These are phyloP conservation scores for Plasmodium chabaudi DNA, from an alignment of 169 alveolate species.

Conservation along the genomic window DNA sequence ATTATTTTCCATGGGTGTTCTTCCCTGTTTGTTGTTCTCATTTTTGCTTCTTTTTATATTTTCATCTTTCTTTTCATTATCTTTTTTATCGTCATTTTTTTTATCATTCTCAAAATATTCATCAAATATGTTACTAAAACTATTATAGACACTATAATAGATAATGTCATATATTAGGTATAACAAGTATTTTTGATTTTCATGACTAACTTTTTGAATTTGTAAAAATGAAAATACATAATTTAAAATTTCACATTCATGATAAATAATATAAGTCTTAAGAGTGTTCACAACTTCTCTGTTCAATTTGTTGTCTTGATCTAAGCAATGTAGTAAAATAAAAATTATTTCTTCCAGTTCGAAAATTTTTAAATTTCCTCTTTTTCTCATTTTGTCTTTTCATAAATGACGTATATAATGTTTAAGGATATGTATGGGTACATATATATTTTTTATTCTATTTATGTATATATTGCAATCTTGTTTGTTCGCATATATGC, in stretches of 20 bases:
- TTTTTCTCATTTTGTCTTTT: slow-evolving; percentile 41
- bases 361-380: slow-evolving; percentile 42
- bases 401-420: background rate
- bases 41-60: background rate
- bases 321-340: slow-evolving; percentile 45
- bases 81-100: slow-evolving; percentile 4
- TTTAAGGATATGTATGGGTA: background rate
- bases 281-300: slow-evolving; percentile 64
- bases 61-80: background rate
- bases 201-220: slow-evolving; percentile 73
- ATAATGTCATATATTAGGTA: slow-evolving; percentile 48
- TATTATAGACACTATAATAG: slow-evolving; percentile 38
- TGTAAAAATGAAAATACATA: slow-evolving; percentile 72
- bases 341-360: slow-evolving; percentile 69
- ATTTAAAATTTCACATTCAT: slow-evolving; percentile 63
- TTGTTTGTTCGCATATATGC: too few species aligned
- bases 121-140: slow-evolving; percentile 34
- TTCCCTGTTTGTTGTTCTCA: too few species aligned
- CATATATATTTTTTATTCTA: background rate
- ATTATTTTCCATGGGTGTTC: background rate
- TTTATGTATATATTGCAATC: too few species aligned
- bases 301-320: slow-evolving; percentile 53
- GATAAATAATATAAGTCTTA: slow-evolving; percentile 49
- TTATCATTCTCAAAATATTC: slow-evolving; percentile 30
- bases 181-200: slow-evolving; percentile 38